Base-by-base conservation (phyloP, 2,329 filamentous ascomycete genomes). In the Plectosphaerella sp. region DNA sequence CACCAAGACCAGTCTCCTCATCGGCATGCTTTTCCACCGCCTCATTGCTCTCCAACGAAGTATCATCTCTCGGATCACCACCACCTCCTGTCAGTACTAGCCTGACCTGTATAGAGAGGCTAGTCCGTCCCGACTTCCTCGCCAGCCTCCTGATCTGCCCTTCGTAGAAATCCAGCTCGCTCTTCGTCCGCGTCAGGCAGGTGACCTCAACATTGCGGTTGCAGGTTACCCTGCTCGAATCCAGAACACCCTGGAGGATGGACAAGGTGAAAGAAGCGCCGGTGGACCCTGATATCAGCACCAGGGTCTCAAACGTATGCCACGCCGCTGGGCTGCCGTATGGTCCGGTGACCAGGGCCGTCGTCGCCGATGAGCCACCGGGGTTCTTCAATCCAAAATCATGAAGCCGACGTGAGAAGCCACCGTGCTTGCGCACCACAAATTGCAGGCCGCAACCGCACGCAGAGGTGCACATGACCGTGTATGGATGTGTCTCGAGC, bases 211-310 rank as follows among this genome's bases (percentile, higher is more conserved):
- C 37, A 3, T 14, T 9, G 15, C 37, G 37, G 37, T 39, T 39
- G 91, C 37, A 39, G 15, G 37, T 39, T 7, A n/a, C 37, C 37
- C 37, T 39, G 37, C 37, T 39, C 10, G 37, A 7, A 39, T 18
- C 16, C 37, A 39, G 14, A 15, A 39, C 37, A 7, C 37, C 37
- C 37, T 85, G 81, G 1, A 85, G 67, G 3, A 85, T 80, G 0
- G 82, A 81, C 6, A 85, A 64, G 1, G 78, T 82, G 51, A 82
- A 85, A 4, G 81, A 84, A 1, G 81, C 78, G n/a, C 82, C 82
- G 0, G 82, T 86, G 1, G 82, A 85, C 1, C 82, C 82, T 0
- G 80, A 82, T 42, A 85, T 78, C 4, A 86, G 69, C 5, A 86
- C 67, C 43, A 85, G 64, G 0, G 80, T 82, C 63, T 85, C 82